Conservation (phyloP, 2,329 filamentous ascomycete species). For the Fusarium pseudonygamai region DNA sequence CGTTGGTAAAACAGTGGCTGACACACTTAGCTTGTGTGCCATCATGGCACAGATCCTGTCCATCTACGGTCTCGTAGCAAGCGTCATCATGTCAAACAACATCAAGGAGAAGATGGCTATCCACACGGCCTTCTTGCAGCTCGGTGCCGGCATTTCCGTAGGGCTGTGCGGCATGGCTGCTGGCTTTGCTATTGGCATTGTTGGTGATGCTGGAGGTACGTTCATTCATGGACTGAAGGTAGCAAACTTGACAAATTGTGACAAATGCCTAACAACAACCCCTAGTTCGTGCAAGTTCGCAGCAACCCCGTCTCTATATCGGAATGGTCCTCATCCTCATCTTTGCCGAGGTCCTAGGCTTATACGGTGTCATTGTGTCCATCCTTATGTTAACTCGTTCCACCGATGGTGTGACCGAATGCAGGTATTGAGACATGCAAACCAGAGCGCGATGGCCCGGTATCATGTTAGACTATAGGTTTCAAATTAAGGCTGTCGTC, state of each 20-base stretch:
- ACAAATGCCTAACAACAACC: constrained; percentile 8
- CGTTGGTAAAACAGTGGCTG: background rate
- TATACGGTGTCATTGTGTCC: constrained; percentile 59
- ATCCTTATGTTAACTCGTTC: constrained; percentile 60
- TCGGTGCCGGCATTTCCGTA: constrained; percentile 55
- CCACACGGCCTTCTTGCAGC: constrained; percentile 55
- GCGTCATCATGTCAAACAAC: constrained; percentile 55
- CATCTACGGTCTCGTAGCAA: constrained; percentile 58
- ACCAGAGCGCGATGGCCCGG: background rate
- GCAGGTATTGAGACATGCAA: constrained; percentile 43
- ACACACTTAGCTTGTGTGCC: constrained; percentile 48
- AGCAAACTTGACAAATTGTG: background rate
- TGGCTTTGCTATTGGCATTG: constrained; percentile 58
- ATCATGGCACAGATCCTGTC: constrained; percentile 60
- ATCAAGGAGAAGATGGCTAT: constrained; percentile 54
- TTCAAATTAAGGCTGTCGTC: background rate
- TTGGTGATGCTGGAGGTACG: constrained; percentile 56
- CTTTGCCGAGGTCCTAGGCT: constrained; percentile 57
- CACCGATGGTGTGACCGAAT: constrained; percentile 50
- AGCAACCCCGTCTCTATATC: constrained; percentile 57
- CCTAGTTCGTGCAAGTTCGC: constrained; percentile 56
- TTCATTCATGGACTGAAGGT: background rate
- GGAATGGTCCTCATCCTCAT: constrained; percentile 60
- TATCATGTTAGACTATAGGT: background rate
- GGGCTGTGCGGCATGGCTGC: constrained; percentile 57